Evolutionary conservation across 495 filamentous ascomycete species (phyloP), one percentile per base, ranked within the genome.

Genomic region (Tetracladium marchalianum): DNA sequence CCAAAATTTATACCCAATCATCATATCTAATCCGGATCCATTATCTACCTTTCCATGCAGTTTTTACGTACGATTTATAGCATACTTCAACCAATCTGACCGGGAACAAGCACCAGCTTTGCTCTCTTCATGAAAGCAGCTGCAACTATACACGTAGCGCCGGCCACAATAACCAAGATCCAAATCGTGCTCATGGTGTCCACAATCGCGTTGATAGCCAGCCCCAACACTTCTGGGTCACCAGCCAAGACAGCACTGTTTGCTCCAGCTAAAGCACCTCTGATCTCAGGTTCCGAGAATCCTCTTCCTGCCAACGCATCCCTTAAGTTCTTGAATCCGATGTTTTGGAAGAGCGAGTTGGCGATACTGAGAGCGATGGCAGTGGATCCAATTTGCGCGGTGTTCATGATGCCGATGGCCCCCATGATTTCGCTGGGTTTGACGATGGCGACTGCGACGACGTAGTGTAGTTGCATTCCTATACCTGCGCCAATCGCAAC

Each of bases 281-380:
- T 60, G 11, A 78, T 63, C 5, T 65, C 61, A 8, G 58, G 32
- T 8, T 55, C 46, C 6, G 37, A 11, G 22, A 52, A 42, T 8
- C 32, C 32, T 16, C 24, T 31, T 3, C 16, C 17, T 0, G 67
- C 66, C 6, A 76, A 52, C 15, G 64, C 54, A 1, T 31, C 43
- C 2, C 47, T 35, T 11, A 52, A 31, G 10, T 35, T 47, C 2
- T 49, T 57, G 35, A 52, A 38, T 4, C 57, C 54, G 32, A 52
- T 41, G 46, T 75, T 76, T 27, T 72, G 46, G 56, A 74, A 76
- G 0, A 76, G 58, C 0, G 63, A 50, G 2, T 67, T 68, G 2
- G 70, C 66, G 22, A 78, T 72, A 0, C 67, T 60, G 8, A 79
- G 59, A 0, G 69, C 57, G 31, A 78, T 56, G 0, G 68, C 62